Evolutionary conservation across 2,329 filamentous ascomycete species (phyloP).

Genomic region (Cercospora canescens): DNA sequence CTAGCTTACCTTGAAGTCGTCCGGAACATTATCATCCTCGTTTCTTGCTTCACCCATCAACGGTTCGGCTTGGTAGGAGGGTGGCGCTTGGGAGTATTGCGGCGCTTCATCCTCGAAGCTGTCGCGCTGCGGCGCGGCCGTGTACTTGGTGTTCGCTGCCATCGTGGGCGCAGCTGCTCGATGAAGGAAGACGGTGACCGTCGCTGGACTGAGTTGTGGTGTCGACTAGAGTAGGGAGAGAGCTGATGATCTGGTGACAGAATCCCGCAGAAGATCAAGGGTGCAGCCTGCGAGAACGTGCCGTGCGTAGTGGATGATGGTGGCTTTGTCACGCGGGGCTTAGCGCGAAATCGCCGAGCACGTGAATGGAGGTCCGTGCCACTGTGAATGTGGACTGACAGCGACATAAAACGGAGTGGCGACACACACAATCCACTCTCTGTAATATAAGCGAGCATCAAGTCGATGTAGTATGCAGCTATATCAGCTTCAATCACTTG

Average conservation of each 20-base stretch:
- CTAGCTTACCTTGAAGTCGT: conserved; percentile 82
- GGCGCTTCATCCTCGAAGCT: conserved; percentile 76
- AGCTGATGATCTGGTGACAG: conserved; percentile 14
- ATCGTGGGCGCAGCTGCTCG: conserved; percentile 47
- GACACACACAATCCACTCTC: too few relatives aligned
- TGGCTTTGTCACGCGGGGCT: conserved; percentile 1
- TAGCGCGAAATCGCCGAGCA: conserved; percentile 2
- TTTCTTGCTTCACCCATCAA: conserved; percentile 67
- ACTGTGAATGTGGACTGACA: not conserved
- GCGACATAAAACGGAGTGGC: too few relatives aligned
- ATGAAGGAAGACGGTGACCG: not conserved
- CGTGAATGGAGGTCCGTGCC: not conserved
- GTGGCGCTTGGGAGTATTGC: conserved; percentile 73
- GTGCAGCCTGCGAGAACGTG: not conserved
- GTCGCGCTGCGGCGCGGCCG: conserved; percentile 80
- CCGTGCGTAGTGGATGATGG: not conserved
- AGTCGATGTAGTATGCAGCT: too few relatives aligned
- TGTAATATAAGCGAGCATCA: too few relatives aligned
- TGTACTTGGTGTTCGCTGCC: conserved; percentile 78
- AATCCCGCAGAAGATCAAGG: conserved; percentile 12
- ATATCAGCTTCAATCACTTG: too few relatives aligned
- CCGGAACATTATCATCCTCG: conserved; percentile 88
- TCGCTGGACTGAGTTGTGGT: not conserved
- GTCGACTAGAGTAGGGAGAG: not conserved
- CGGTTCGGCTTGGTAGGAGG: conserved; percentile 68